Conservation (phyloP, 2,329 filamentous ascomycete genomes). For the Aspergillus eucalypticola region DNA sequence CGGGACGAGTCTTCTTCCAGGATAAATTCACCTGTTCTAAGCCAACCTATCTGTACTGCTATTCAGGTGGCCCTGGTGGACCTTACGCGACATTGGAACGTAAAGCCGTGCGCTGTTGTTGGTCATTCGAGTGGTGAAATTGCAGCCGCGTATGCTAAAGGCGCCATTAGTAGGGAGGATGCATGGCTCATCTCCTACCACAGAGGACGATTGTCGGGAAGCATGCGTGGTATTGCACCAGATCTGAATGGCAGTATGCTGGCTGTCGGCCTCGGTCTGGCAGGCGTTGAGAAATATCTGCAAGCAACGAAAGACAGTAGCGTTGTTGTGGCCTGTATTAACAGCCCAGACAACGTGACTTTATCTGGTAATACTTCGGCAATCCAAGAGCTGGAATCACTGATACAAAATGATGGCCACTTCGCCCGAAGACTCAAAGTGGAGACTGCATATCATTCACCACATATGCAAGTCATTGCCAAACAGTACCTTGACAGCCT, state of each 20-base stretch:
- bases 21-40: slow-evolving; percentile 23
- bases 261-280: slow-evolving; percentile 22
- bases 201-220: not conserved
- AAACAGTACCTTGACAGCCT: slow-evolving; percentile 26
- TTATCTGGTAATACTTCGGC: slow-evolving; percentile 11
- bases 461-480: slow-evolving; percentile 18
- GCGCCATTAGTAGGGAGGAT: slow-evolving; percentile 15
- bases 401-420: not conserved
- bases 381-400: slow-evolving; percentile 1
- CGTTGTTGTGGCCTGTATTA: slow-evolving; percentile 11
- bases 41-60: slow-evolving; percentile 31
- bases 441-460: slow-evolving; percentile 24
- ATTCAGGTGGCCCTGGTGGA: slow-evolving; percentile 35
- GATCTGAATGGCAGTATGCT: slow-evolving; percentile 30
- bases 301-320: not conserved
- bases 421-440: slow-evolving; percentile 17
- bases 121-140: slow-evolving; percentile 41
- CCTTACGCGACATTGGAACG: slow-evolving; percentile 26
- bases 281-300: not conserved
- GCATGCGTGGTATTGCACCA: not conserved
- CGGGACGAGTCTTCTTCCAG: not conserved
- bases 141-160: slow-evolving; percentile 47
- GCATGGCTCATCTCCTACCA: not conserved
- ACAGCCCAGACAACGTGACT: slow-evolving; percentile 9
- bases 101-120: slow-evolving; percentile 26